Evolutionary conservation across 75 land plant genomes (phyloP).

Genomic region (Adiantum capillusveneris): DNA sequence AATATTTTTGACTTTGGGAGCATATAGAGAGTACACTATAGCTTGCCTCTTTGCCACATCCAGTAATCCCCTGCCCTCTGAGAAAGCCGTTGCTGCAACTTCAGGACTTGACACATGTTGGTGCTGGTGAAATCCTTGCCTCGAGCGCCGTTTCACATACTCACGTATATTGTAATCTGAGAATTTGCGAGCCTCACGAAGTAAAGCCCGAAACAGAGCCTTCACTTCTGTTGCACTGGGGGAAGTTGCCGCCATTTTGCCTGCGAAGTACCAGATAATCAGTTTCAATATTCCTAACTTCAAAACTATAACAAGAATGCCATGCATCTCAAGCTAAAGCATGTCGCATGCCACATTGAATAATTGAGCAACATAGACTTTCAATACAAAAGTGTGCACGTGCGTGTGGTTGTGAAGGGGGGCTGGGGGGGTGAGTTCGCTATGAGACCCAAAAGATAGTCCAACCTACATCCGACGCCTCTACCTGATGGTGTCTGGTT

Average conservation of each 20-base stretch:
- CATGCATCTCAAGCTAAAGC: no score
- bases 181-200: constrained; percentile 54
- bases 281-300: no score
- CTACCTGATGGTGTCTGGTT: no score
- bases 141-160: constrained; percentile 54
- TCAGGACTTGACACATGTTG: constrained; percentile 31
- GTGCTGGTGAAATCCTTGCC: constrained; percentile 52
- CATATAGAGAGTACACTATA: constrained; percentile 58
- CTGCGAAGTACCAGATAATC: no score
- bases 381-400: no score
- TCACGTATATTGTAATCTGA: constrained; percentile 84
- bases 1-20: constrained; percentile 63
- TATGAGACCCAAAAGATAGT: no score
- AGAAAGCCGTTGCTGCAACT: constrained; percentile 34
- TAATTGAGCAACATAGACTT: no score
- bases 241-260: constrained; percentile 9
- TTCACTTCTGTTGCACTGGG: constrained; percentile 43
- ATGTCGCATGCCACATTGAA: no score
- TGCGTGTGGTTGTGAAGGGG: no score
- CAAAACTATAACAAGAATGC: no score
- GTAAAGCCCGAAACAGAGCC: constrained; percentile 45
- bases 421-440: no score
- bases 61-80: constrained; percentile 60
- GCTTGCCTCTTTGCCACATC: constrained; percentile 69
- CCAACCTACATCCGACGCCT: no score